phyloP scores from a whole-genome alignment of 176 grass and related monocot genomes.

The Dactylis glomerata region DNA sequence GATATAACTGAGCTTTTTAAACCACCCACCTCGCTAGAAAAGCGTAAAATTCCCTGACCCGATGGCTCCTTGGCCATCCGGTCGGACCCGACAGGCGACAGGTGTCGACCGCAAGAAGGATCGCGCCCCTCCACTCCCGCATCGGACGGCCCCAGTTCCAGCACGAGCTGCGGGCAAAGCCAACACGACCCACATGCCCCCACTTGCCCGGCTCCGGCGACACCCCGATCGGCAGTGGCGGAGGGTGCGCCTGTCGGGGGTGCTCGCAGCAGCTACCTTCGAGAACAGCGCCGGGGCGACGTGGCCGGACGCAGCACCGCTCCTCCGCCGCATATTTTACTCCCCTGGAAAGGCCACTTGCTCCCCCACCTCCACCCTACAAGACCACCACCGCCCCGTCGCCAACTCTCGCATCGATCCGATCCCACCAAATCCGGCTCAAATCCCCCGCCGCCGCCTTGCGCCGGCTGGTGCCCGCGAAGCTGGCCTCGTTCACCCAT shows the following conservation, averaged over 20 bases:
- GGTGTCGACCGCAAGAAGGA: background rate
- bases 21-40: background rate
- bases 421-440: conserved; percentile 26
- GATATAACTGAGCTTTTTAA: background rate
- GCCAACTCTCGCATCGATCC: background rate
- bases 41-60: background rate
- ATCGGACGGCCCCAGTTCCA: background rate
- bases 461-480: background rate
- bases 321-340: conserved; percentile 42
- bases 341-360: conserved; percentile 4
- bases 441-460: background rate
- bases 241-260: conserved; percentile 40
- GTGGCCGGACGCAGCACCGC: conserved; percentile 42
- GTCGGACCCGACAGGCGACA: background rate
- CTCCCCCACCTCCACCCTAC: background rate
- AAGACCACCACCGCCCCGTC: conserved; percentile 9
- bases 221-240: conserved; percentile 25
- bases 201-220: conserved; percentile 34
- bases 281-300: conserved; percentile 42
- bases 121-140: background rate
- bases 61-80: background rate
- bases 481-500: background rate
- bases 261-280: conserved; percentile 35
- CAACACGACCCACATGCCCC: background rate
- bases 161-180: background rate